A percentile compares a stretch with the other conserved stretches of the same genome.
These are phyloP conservation scores for Erodium moschatum DNA, from an alignment of 441 rosid species.

Conservation along the genomic window DNA sequence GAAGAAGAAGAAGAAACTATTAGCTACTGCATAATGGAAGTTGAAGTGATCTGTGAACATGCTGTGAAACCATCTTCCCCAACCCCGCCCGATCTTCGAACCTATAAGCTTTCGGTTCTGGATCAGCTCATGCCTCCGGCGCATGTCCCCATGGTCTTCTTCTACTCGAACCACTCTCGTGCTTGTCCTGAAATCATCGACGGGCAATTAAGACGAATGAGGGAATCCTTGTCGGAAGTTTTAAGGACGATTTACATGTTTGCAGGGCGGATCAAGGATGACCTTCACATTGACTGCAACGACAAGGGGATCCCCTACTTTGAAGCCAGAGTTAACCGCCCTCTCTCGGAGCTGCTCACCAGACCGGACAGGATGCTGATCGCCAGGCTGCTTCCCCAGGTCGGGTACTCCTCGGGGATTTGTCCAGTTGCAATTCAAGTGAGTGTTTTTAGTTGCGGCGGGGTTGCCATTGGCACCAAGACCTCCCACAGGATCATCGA, in stretches of 20 bases:
- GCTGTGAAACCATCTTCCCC: neutral
- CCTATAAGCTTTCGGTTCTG: neutral
- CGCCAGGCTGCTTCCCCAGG: neutral
- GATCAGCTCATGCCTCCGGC: neutral
- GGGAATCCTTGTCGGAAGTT: neutral
- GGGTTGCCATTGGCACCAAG: neutral
- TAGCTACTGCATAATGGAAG: neutral
- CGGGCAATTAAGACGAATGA: neutral
- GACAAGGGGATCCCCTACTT: neutral
- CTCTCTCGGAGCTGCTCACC: neutral
- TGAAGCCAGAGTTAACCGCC: neutral
- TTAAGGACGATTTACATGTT: neutral
- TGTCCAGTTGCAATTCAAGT: neutral
- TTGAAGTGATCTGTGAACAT: neutral
- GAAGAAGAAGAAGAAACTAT: no score
- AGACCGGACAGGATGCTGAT: neutral
- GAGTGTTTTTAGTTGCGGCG: neutral
- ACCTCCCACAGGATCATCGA: neutral
- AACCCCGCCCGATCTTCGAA: neutral
- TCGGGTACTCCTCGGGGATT: neutral
- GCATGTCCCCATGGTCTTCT: constrained; percentile 1
- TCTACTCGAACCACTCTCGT: neutral
- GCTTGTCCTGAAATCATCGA: neutral
- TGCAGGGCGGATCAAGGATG: neutral
- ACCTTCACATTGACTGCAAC: neutral